phyloP scores from a whole-genome alignment of 331 rosid genomes.

The Stylosanthes scabra region DNA sequence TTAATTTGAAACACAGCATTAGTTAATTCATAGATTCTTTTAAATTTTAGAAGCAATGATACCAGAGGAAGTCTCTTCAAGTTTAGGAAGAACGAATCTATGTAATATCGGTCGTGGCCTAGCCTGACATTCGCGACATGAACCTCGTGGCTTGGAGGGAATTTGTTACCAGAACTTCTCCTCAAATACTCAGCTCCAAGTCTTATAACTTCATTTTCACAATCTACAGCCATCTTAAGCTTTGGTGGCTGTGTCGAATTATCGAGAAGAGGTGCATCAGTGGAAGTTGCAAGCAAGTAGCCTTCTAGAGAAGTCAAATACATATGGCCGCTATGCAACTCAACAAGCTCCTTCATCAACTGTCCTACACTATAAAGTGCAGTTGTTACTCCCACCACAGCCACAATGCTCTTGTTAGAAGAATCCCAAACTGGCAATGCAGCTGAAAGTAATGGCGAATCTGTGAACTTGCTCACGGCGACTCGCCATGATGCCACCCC shows the following conservation, averaged over 20 bases:
- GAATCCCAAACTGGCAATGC: conserved; percentile 89
- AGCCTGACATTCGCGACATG: conserved; percentile 74
- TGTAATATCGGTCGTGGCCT: conserved; percentile 71
- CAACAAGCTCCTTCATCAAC: conserved; percentile 90
- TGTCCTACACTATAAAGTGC: conserved; percentile 90
- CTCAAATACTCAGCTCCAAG: conserved; percentile 76
- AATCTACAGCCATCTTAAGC: conserved; percentile 76
- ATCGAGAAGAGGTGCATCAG: conserved; percentile 68
- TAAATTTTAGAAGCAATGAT: conserved; percentile 28
- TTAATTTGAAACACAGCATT: not conserved
- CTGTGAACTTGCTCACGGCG: conserved; percentile 82
- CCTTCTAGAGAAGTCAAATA: conserved; percentile 92
- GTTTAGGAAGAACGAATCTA: conserved; percentile 87
- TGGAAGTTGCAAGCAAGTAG: conserved; percentile 89
- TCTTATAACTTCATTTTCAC: conserved; percentile 64
- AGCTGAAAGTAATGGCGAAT: conserved; percentile 92
- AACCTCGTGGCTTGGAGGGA: conserved; percentile 72
- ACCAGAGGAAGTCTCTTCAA: conserved; percentile 94
- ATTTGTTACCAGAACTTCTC: conserved; percentile 62
- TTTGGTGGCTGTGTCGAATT: conserved; percentile 63
- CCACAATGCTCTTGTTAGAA: conserved; percentile 75
- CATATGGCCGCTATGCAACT: conserved; percentile 86
- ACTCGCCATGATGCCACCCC: conserved; percentile 96
- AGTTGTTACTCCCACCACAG: conserved; percentile 94
- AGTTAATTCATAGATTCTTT: not conserved